Conservation (phyloP, 805 yeast genomes). For the Metschnikowia peoriensis region DNA sequence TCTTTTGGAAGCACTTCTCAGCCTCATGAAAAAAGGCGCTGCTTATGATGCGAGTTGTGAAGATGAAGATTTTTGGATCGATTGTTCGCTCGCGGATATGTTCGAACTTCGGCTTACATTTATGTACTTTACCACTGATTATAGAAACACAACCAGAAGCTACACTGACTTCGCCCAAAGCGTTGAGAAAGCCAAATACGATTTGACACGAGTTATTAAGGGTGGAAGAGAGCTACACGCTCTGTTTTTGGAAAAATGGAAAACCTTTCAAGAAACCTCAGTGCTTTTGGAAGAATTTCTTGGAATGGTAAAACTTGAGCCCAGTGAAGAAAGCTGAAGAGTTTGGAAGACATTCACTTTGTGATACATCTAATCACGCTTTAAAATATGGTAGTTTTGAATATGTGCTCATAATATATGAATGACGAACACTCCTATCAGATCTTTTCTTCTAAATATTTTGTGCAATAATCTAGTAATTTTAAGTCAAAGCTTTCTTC, state of each 20-base stretch:
- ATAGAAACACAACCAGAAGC: background rate
- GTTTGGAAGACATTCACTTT: too few species aligned
- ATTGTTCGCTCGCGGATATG: constrained; percentile 2
- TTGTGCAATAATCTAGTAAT: too few species aligned
- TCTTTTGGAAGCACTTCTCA: background rate
- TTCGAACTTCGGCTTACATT: constrained; percentile 1
- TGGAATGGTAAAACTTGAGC: background rate
- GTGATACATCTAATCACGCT: too few species aligned
- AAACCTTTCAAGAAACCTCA: background rate
- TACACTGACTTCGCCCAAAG: background rate
- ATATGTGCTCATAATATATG: too few species aligned
- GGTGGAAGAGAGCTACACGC: background rate
- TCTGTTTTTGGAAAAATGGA: background rate
- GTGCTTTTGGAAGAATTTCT: background rate
- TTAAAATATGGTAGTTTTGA: too few species aligned
- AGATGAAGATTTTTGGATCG: background rate
- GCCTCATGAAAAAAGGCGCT: background rate
- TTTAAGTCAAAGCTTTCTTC: too few species aligned
- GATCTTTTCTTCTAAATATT: too few species aligned
- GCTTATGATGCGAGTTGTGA: background rate
- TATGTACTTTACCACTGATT: background rate
- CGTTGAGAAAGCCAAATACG: background rate
- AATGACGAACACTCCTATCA: too few species aligned
- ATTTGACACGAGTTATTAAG: background rate
- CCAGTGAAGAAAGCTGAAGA: too few species aligned